Evolutionary conservation across 2,329 filamentous ascomycete species (phyloP), one percentile per base, ranked within the genome.

Genomic region (Rutstroemia sp.): DNA sequence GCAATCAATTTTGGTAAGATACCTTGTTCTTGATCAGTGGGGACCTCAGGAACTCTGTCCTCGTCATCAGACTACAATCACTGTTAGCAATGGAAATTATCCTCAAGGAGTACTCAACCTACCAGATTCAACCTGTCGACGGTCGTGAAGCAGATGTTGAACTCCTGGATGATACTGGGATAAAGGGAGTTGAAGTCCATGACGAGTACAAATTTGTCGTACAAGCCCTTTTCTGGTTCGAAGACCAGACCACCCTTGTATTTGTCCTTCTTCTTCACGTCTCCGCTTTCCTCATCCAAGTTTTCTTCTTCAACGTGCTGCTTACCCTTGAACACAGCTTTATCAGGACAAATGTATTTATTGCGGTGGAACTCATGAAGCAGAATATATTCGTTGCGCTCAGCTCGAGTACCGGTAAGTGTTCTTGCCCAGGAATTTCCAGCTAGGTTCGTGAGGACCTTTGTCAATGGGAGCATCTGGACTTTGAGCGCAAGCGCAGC

Each of bases 161-260:
- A 99, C 78, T 99, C 95, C 69, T 99, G 95, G 60, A 99, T 99
- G 68, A 99, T 97, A 96, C 97, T 96, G 34, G 94, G 94, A 67
- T 99, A 99, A 60, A 99, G 78, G 66, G 92, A 96, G 80, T 99
- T 99, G 78, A 99, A 99, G 77, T 99, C 94, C 95, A 99, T 99
- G 72, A 99, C 95, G 56, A 99, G 81, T 54, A 99, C 88, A 71
- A 95, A 96, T 73, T 95, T 95, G 79, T 99, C 94, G 69, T 99
- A 99, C 4, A 99, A 80, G 17, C 95, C 94, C 72, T 92, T 96
- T 71, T 97, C 92, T 4, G 94, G 94, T 71, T 99, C 94, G 65
- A 99, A 97, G 57, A 99, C 94, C 34, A 99, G 84, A 78, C 95
- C 94, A 69, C 94, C 94, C 76, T 99, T 97, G 78, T 88, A 99